Evolutionary conservation across 352 stramenopile genomes (phyloP).

Genomic region (Aphanomyces euteiches): DNA sequence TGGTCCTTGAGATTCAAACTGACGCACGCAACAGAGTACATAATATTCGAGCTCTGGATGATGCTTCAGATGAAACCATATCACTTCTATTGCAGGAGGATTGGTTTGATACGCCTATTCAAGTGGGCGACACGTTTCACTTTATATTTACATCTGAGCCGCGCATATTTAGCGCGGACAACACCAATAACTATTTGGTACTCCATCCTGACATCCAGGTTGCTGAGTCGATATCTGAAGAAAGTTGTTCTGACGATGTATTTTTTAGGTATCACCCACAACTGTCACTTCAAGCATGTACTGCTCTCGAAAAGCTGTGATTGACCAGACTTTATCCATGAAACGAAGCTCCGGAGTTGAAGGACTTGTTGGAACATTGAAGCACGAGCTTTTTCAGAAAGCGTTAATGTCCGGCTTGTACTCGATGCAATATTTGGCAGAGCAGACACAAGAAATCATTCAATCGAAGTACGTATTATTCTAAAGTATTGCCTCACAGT

Average conservation of each 20-base stretch:
- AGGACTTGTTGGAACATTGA: constrained; percentile 70
- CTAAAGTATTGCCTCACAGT: background rate
- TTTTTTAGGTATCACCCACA: constrained; percentile 70
- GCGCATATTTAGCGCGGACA: constrained; percentile 37
- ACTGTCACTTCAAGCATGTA: constrained; percentile 72
- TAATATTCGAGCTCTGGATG: constrained; percentile 37
- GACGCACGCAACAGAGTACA: constrained; percentile 51
- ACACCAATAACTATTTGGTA: constrained; percentile 44
- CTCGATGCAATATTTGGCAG: constrained; percentile 37
- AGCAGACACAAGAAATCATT: constrained; percentile 51
- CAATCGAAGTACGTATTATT: constrained; percentile 48
- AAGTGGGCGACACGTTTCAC: constrained; percentile 75
- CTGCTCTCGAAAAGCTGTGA: constrained; percentile 61
- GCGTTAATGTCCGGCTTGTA: constrained; percentile 44
- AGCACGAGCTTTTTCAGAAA: constrained; percentile 78
- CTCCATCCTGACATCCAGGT: constrained; percentile 76
- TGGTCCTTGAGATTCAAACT: constrained; percentile 63
- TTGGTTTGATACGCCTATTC: constrained; percentile 71
- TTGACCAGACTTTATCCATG: constrained; percentile 65
- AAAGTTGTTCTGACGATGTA: too few relatives aligned
- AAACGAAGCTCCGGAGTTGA: constrained; percentile 53
- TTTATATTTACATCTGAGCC: constrained; percentile 58
- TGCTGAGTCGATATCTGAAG: background rate
- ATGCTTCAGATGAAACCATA: constrained; percentile 30
- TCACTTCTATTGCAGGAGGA: constrained; percentile 57